Evolutionary conservation across 116 monocot genomes (phyloP).

Genomic region (Papilionanthe hybrid): DNA sequence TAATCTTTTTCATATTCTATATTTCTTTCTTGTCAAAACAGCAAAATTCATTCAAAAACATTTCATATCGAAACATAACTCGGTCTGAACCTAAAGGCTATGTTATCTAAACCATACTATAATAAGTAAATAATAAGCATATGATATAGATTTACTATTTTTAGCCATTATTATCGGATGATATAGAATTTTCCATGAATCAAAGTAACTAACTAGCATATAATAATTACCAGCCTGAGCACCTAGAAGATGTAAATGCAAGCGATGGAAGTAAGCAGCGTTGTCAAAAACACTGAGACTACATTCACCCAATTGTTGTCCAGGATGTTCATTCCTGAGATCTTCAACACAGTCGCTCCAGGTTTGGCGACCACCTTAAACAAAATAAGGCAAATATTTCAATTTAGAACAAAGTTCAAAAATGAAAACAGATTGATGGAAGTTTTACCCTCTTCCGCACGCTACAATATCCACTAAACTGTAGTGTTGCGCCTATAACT

Average conservation of each 20-base stretch:
- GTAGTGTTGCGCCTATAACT: constrained; percentile 77
- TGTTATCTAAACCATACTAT: not conserved
- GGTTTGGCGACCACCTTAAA: constrained; percentile 27
- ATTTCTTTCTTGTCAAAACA: not conserved
- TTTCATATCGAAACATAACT: not conserved
- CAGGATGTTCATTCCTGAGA: constrained; percentile 31
- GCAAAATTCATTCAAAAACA: not conserved
- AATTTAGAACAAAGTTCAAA: not conserved
- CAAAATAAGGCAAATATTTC: not conserved
- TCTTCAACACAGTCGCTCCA: constrained; percentile 23
- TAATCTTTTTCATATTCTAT: not conserved
- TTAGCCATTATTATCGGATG: too few species aligned
- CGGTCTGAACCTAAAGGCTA: not conserved
- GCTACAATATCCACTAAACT: constrained; percentile 84
- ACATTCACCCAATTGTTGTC: constrained; percentile 34
- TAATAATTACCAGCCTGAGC: too few species aligned
- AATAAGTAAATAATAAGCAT: not conserved
- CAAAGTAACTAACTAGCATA: too few species aligned
- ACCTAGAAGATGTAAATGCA: constrained; percentile 29
- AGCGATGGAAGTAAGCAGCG: constrained; percentile 27
- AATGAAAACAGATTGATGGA: not conserved
- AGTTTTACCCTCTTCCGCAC: constrained; percentile 63
- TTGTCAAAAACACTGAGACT: constrained; percentile 22
- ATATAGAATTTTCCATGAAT: too few species aligned
- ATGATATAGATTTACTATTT: not conserved